Base-by-base conservation (phyloP, 768 basidiomycete species). In the Mycena capillaripes region DNA sequence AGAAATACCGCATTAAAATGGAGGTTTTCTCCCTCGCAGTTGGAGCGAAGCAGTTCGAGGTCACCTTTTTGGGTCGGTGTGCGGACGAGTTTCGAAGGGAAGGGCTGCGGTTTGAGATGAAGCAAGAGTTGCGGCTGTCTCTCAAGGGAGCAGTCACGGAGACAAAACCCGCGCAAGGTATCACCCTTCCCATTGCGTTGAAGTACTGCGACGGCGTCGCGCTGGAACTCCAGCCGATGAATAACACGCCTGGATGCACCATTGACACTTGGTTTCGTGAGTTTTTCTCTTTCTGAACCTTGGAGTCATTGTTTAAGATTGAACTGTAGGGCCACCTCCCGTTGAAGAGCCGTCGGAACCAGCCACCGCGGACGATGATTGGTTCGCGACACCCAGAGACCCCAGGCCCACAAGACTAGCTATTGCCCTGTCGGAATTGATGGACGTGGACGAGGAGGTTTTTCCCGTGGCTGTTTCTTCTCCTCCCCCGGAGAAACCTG, bases 71-170 rank as follows among this genome's bases (percentile, higher is more conserved):
- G 4, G 83, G 84, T 53, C 64, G 61, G 27, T 82, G 79, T 50
- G 67, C 79, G 29, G 69, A 80, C 1, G 78, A 81, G 70, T 81
- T 86, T 52, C 46, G 12, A 11, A 25, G 42, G 8, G 61, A 77
- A 11, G 74, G 80, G 27, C 78, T 91, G 11, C 62, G 81, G 38
- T 82, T 90, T 68, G 79, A 82, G 42, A 79, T 86, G 8, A 78
- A 81, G 3, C 86, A 89, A 66, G 79, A 80, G 46, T 74, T 92
- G 29, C 78, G 78, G n/a, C 62, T 92, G n/a, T 83, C 86, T 21
- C 82, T 91, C 23, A 86, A 83, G 68, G 89, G 69, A 2, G 88
- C 2, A 81, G 69, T 89, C 25, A 80, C 81, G 42, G 79, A 55
- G 44, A 80, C 76, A 76, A 23, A 76, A 10, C 75, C 32, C 82